Evolutionary conservation across 257 asterid species (phyloP), one percentile per base, ranked within the genome.

Genomic region (Solanum infundibuliforme): DNA sequence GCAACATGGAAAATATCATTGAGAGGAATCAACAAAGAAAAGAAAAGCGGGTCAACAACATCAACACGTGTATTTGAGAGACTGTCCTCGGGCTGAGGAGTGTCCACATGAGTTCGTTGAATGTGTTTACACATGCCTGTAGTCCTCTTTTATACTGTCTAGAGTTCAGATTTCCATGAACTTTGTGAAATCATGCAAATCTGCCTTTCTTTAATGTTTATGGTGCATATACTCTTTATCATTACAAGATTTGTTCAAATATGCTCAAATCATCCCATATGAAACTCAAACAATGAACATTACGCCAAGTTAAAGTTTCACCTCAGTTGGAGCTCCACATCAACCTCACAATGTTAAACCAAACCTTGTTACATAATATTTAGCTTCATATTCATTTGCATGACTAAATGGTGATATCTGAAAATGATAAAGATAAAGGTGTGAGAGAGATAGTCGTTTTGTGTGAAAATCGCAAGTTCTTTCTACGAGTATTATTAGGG

Each of bases 391-490:
- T 6, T 6, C 62, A 52, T 52, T 52, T 52, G 8, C 62, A 52
- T 52, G 62, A 52, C 23, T 52, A 52, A 43, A 43, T 43, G 52
- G 55, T 46, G 18, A 46, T 46, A 46, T 46, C 55, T 0, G 2
- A 43, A 43, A 43, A 43, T 43, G 55, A 46, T 12, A 46, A 46
- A 46, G 55, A 46, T 46, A 46, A 46, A 46, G 55, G 55, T 46
- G 55, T 12, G 55, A 46, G 55, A 43, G 52, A 46, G 55, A 46
- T 1, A 0, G 55, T 46, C 18, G 55, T 46, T 12, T 43, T 12
- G 52, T 0, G 18, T 12, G 52, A 43, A 43, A 43, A 43, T 12
- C 0, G 18, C 0, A 0, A 0, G 55, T 43, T 12, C 55, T 46
- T 46, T 46, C 55, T 12, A 4, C 18, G 7, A 46, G 18, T 46